Evolutionary conservation across 768 basidiomycete species (phyloP).

Genomic region (Boletus edulis): DNA sequence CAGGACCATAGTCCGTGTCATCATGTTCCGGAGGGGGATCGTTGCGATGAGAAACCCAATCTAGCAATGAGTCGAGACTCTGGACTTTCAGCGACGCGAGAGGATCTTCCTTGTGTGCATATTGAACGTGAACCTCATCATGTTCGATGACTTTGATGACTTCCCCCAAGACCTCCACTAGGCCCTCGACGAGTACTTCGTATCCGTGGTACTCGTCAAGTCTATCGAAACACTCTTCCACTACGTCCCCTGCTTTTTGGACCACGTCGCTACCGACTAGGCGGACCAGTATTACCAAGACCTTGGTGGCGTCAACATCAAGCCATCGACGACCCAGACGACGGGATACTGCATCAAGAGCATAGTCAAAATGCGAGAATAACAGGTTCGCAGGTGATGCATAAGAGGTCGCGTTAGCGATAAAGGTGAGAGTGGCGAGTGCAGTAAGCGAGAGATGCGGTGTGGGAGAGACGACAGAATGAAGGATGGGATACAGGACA

Average conservation of each 20-base stretch:
- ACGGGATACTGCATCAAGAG: constrained; percentile 86
- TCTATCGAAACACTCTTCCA: constrained; percentile 96
- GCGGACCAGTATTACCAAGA: constrained; percentile 79
- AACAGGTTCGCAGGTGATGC: constrained; percentile 88
- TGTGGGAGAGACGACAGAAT: constrained; percentile 74
- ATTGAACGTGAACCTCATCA: constrained; percentile 39
- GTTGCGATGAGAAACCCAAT: constrained; percentile 61
- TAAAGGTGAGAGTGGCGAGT: constrained; percentile 63
- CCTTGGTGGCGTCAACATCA: constrained; percentile 85
- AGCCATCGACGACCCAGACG: constrained; percentile 78
- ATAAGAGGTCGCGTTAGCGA: constrained; percentile 76
- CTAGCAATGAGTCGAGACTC: constrained; percentile 50
- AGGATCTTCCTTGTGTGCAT: constrained; percentile 19
- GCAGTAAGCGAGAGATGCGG: constrained; percentile 75
- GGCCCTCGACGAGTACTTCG: constrained; percentile 76
- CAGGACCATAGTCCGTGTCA: constrained; percentile 52
- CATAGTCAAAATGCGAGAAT: constrained; percentile 95
- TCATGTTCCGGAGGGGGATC: constrained; percentile 36
- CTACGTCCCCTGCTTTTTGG: constrained; percentile 86
- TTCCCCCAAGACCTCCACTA: constrained; percentile 84
- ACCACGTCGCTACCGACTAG: constrained; percentile 87
- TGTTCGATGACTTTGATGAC: constrained; percentile 75
- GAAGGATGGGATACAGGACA: constrained; percentile 81
- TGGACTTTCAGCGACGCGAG: constrained; percentile 26
- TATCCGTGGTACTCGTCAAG: constrained; percentile 97